These are phyloP conservation scores for Sordariomycetes sp. DNA, from an alignment of 2,329 filamentous ascomycete genomes.

Conservation along the genomic window DNA sequence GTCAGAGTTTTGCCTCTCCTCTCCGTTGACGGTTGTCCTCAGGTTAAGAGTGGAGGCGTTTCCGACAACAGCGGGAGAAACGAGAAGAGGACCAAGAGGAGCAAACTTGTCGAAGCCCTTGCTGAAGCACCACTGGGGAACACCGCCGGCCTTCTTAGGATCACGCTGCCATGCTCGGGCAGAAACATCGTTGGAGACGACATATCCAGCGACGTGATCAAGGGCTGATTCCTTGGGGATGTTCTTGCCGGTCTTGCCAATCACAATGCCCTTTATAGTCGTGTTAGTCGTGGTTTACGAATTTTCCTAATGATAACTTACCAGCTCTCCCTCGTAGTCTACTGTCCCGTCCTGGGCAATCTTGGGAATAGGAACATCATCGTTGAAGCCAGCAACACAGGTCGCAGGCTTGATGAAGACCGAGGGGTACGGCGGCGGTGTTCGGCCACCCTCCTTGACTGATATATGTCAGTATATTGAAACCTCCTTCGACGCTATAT, in stretches of 20 bases:
- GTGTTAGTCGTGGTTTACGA: background rate
- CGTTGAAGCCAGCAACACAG: slow-evolving; percentile 20
- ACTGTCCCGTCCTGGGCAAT: slow-evolving; percentile 28
- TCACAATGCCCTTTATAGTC: background rate
- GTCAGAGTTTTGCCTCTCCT: background rate
- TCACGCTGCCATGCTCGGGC: slow-evolving; percentile 33
- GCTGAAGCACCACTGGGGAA: slow-evolving; percentile 56
- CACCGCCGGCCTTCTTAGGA: slow-evolving; percentile 49
- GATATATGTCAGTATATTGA: no score
- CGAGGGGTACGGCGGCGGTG: slow-evolving; percentile 31
- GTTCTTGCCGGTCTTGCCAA: background rate
- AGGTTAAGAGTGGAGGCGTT: background rate
- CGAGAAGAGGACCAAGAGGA: slow-evolving; percentile 59
- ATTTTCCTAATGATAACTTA: slow-evolving; percentile 7
- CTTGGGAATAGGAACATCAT: slow-evolving; percentile 27
- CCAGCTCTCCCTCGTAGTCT: slow-evolving; percentile 37
- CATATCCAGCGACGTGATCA: background rate
- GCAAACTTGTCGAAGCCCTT: slow-evolving; percentile 70
- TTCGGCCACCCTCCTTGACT: slow-evolving; percentile 39
- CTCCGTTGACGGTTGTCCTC: background rate
- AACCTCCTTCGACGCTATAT: no score
- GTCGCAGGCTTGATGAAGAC: slow-evolving; percentile 37
- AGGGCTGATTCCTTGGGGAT: background rate
- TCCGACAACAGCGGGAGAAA: slow-evolving; percentile 19
- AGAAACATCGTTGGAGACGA: background rate